Evolutionary conservation across 2,329 filamentous ascomycete species (phyloP).

Genomic region (Chaetomium sp.): DNA sequence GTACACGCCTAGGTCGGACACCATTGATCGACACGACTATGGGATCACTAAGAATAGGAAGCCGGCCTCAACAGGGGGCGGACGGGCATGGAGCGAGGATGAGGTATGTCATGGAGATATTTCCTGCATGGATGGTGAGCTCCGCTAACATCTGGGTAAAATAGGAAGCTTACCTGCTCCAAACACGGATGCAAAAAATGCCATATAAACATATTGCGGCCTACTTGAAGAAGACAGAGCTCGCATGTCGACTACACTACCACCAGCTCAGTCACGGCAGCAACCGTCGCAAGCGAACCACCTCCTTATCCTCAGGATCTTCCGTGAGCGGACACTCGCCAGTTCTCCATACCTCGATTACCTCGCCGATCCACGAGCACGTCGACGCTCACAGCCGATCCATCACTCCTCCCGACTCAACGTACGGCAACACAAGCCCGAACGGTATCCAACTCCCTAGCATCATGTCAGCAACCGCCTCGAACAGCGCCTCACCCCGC

Average conservation of each 20-base stretch:
- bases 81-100: conserved; percentile 78
- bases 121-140: not conserved
- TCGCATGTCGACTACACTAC: conserved; percentile 81
- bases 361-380: conserved; percentile 46
- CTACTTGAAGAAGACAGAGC: conserved; percentile 79
- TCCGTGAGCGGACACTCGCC: conserved; percentile 48
- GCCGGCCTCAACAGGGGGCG: conserved; percentile 63
- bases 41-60: conserved; percentile 61
- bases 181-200: conserved; percentile 81
- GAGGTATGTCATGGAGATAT: conserved; percentile 50
- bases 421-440: conserved; percentile 41
- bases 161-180: conserved; percentile 76
- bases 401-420: conserved; percentile 41
- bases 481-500: conserved; percentile 40
- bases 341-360: conserved; percentile 39
- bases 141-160: conserved; percentile 6
- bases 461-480: conserved; percentile 39
- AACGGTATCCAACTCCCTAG: conserved; percentile 47
- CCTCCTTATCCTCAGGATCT: conserved; percentile 62
- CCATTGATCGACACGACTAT: conserved; percentile 51
- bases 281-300: conserved; percentile 70
- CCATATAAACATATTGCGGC: conserved; percentile 85
- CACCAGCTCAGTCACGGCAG: conserved; percentile 79
- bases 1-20: conserved; percentile 48
- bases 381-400: conserved; percentile 36